Percentiles rank a stretch among this genome's conserved stretches.
phyloP scores from a whole-genome alignment of 495 filamentous ascomycete genomes.

The Letharia columbiana region DNA sequence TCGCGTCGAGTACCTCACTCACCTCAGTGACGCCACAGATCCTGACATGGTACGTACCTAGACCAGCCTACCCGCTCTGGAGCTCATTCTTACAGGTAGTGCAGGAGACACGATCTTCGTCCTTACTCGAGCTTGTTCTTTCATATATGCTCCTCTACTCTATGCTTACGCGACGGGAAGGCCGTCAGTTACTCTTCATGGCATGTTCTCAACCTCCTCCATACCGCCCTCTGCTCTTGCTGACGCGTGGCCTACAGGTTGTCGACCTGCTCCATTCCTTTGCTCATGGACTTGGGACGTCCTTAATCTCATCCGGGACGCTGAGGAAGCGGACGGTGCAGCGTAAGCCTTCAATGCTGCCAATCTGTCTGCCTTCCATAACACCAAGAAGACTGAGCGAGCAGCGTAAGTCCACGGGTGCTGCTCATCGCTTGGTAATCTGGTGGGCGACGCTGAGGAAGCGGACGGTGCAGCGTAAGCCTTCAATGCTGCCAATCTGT shows the following conservation, averaged over 20 bases:
- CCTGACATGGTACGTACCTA: neutral
- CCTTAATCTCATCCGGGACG: neutral
- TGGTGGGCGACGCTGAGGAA: neutral
- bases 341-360: constrained; percentile 1
- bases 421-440: neutral
- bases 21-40: neutral
- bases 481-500: neutral
- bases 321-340: constrained; percentile 3
- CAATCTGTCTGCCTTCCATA: constrained; percentile 1
- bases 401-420: neutral
- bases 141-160: neutral
- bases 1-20: neutral
- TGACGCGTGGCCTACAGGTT: neutral
- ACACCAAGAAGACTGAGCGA: neutral
- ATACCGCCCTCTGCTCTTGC: neutral
- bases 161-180: neutral
- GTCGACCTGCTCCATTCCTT: neutral
- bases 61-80: neutral
- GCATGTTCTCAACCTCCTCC: neutral
- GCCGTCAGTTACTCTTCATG: neutral
- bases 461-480: neutral
- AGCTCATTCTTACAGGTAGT: neutral
- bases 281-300: neutral
- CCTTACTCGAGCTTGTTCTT: neutral
- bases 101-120: neutral